These are phyloP conservation scores for Ramularia endophylla DNA, from an alignment of 2,329 filamentous ascomycete species.

Conservation along the genomic window DNA sequence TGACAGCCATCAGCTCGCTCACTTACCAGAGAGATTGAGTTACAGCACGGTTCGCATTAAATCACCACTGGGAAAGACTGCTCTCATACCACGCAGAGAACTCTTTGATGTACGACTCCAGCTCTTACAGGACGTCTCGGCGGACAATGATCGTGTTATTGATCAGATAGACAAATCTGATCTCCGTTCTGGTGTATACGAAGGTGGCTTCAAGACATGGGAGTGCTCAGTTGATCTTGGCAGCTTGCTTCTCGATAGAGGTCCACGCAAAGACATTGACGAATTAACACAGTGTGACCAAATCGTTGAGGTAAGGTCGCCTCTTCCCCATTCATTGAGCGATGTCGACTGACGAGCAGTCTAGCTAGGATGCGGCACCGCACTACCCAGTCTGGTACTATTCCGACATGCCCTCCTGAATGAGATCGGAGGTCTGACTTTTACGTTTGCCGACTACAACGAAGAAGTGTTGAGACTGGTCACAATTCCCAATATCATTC, in stretches of 20 bases:
- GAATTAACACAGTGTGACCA: conserved; percentile 4
- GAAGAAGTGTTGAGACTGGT: conserved; percentile 70
- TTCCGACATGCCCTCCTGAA: conserved; percentile 56
- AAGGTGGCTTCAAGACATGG: conserved; percentile 87
- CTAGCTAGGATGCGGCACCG: conserved; percentile 73
- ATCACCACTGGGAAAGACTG: conserved; percentile 50
- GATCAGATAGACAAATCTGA: conserved; percentile 63
- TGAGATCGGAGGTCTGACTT: conserved; percentile 45
- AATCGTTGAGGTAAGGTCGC: conserved; percentile 39
- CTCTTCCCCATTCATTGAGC: too few relatives aligned
- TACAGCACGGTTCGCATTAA: conserved; percentile 58
- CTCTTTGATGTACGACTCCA: conserved; percentile 77
- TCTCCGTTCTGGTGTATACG: conserved; percentile 75
- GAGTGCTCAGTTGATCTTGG: conserved; percentile 78
- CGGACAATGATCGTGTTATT: conserved; percentile 43
- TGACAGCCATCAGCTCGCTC: conserved; percentile 40
- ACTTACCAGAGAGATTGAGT: conserved; percentile 67
- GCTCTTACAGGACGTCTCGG: conserved; percentile 63
- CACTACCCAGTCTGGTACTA: conserved; percentile 64
- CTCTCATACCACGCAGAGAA: conserved; percentile 64
- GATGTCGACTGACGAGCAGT: neutral
- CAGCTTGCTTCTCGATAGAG: conserved; percentile 51
- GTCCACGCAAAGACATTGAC: conserved; percentile 26
- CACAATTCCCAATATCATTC: conserved; percentile 70
- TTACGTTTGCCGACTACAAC: conserved; percentile 75